Evolutionary conservation across 176 grass and related monocot species (phyloP), one percentile per base, ranked within the genome.

Genomic region (Chloris gayana): DNA sequence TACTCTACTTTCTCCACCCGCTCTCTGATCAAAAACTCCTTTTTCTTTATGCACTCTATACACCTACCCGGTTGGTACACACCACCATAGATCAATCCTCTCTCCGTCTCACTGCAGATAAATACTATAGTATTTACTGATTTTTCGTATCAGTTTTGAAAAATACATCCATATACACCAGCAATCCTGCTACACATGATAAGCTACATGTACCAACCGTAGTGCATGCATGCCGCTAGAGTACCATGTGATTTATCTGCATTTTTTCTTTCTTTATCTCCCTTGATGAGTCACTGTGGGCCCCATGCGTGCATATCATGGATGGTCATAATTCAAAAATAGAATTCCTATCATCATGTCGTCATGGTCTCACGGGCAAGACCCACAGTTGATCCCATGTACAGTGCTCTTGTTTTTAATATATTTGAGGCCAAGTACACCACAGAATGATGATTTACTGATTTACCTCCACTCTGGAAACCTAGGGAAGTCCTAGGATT

Each of bases 41-140:
- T 72, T n/a, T 81, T 54, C 29, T 89, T 73, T 85, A 82, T 72
- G 64, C 76, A 57, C 54, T 18, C 27, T 70, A 27, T 78, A 61
- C 46, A 85, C 82, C 72, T 58, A 73, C 78, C 30, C 73, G 59
- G 78, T 85, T 82, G 78, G 73, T 89, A 81, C 72, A 71, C 56
- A 71, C 56, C n/a, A n/a, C n/a, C 45, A 58, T 6, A 58, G 82
- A 58, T 64, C 62, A 25, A 74, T 74, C 57, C 54, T 14, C 12
- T 26, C 24, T 34, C 19, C 25, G 5, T 15, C 49, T 53, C 13
- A 33, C 38, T 65, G 49, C 13, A 51, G 14, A 61, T 42, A 39
- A 45, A 61, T 49, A 39, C 26, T 49, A 39, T 25, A n/a, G n/a
- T n/a, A n/a, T n/a, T 84, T 21, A 13, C 4, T 70, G 27, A 35